Conservation (phyloP, 192 early-diverging fungal species). For the Spizellomyces sp. region DNA sequence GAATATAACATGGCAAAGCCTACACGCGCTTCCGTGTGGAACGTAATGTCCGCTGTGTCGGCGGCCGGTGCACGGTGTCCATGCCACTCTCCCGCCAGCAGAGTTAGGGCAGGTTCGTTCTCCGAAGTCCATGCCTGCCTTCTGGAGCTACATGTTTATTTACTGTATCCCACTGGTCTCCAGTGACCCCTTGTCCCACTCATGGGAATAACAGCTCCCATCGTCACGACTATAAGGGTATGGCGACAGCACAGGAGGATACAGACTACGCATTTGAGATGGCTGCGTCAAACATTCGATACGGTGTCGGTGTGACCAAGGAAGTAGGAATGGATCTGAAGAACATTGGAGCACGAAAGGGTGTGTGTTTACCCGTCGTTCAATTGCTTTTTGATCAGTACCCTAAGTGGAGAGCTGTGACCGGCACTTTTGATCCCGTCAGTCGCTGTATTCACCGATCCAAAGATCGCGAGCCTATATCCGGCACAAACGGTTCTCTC, state of each 20-base stretch:
- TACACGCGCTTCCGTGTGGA: constrained; percentile 23
- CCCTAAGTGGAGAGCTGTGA: too few relatives aligned
- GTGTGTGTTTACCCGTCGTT: background rate
- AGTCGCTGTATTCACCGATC: constrained; percentile 78
- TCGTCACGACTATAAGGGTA: constrained; percentile 8
- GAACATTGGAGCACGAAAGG: constrained; percentile 76
- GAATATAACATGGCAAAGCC: constrained; percentile 5
- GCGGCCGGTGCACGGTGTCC: constrained; percentile 33
- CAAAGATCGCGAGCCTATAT: constrained; percentile 67
- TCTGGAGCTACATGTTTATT: constrained; percentile 2
- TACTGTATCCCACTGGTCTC: background rate
- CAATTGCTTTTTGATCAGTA: too few relatives aligned
- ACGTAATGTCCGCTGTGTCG: constrained; percentile 28
- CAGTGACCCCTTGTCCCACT: background rate
- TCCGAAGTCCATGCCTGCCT: background rate
- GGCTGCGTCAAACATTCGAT: constrained; percentile 87
- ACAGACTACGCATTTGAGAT: constrained; percentile 65
- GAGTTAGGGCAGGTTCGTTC: background rate
- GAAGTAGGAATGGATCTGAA: constrained; percentile 85
- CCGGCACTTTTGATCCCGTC: too few relatives aligned
- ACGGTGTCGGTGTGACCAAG: constrained; percentile 76
- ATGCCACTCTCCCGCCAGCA: constrained; percentile 36
- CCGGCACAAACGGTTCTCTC: constrained; percentile 76
- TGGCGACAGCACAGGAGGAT: constrained; percentile 24
- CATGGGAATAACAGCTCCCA: constrained; percentile 1